Evolutionary conservation across 495 filamentous ascomycete species (phyloP), one percentile per base, ranked within the genome.

Genomic region (Stereocaulon alpinum): DNA sequence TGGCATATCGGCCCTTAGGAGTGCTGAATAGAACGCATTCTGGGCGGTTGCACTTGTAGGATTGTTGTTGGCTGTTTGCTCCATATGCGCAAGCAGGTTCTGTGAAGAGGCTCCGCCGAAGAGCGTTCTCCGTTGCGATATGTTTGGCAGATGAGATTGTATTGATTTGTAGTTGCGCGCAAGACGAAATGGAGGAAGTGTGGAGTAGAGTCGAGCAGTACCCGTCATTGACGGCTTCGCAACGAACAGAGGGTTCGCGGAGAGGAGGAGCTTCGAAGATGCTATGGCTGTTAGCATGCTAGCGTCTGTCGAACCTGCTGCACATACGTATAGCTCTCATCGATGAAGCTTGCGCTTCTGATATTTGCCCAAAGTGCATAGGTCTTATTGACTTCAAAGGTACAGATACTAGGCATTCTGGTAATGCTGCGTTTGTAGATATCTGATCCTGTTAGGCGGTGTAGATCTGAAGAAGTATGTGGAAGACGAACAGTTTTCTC

Each of bases 1-100:
- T 6, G 93, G 88, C 85, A 96, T 91, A 67, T 94, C 89, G 12
- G 90, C 90, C 63, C 83, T 85, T 24, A 96, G 75, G n/a, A 97
- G 81, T 40, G 89, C 85, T 66, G 89, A 83, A 71, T 98, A 98
- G 70, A 98, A 96, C 22, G 88, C 84, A 72, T 89, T 91, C 71
- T 98, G 93, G 17, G 89, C 85, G 29, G 83, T 86, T 15, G 89
- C 82, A 71, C 86, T 96, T 63, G 77, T 82, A 3, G 93, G 88
- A 64, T 95, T 91, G 73, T 88, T 87, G 70, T 96, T 97, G 40
- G 93, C 94, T 27, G 86, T 83, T 68, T 88, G 86, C 72, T 98
- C 93, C 63, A 84, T 82, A 62, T 86, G 84, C 22, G 83, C 83
- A 10, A 89, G 73, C 14, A 83, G 68, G 41, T 78, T 81, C 51